A percentile compares a stretch with the other conserved stretches of the same genome.
These are phyloP conservation scores for Tubosaeta sp. DNA, from an alignment of 768 basidiomycete genomes.

Conservation along the genomic window DNA sequence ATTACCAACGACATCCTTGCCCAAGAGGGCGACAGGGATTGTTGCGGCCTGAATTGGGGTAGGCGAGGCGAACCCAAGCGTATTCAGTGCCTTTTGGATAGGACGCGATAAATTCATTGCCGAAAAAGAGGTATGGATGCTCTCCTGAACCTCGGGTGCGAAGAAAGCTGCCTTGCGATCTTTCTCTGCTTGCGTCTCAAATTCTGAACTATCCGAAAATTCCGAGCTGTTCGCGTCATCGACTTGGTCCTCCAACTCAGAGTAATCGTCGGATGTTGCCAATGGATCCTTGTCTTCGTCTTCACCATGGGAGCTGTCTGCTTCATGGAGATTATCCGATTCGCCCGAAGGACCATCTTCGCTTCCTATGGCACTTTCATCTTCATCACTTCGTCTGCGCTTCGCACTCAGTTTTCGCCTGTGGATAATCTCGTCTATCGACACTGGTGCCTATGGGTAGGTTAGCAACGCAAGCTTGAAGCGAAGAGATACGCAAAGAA, in stretches of 20 bases:
- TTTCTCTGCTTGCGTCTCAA: constrained; percentile 53
- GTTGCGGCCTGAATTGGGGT: constrained; percentile 96
- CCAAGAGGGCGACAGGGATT: constrained; percentile 89
- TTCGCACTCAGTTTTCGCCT: constrained; percentile 57
- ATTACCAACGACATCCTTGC: constrained; percentile 93
- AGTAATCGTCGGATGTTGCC: constrained; percentile 30
- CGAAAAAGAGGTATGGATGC: constrained; percentile 74
- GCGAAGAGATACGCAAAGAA: constrained; percentile 9
- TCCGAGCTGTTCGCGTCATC: constrained; percentile 34
- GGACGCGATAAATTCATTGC: constrained; percentile 96
- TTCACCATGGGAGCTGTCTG: constrained; percentile 27
- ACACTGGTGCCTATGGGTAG: constrained; percentile 60
- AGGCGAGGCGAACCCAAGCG: constrained; percentile 74
- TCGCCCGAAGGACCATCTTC: constrained; percentile 4
- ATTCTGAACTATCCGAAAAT: constrained; percentile 60
- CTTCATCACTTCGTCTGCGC: constrained; percentile 49
- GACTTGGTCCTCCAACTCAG: constrained; percentile 25
- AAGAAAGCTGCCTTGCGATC: constrained; percentile 88
- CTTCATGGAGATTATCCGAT: constrained; percentile 15
- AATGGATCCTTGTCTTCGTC: constrained; percentile 31
- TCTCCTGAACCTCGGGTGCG: constrained; percentile 50
- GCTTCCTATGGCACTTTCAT: constrained; percentile 32
- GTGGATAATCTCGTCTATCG: constrained; percentile 90
- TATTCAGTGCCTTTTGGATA: constrained; percentile 83
- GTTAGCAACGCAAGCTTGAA: constrained; percentile 3